Conservation (phyloP, 2,329 filamentous ascomycete genomes). For the Fusarium sambucinum region DNA sequence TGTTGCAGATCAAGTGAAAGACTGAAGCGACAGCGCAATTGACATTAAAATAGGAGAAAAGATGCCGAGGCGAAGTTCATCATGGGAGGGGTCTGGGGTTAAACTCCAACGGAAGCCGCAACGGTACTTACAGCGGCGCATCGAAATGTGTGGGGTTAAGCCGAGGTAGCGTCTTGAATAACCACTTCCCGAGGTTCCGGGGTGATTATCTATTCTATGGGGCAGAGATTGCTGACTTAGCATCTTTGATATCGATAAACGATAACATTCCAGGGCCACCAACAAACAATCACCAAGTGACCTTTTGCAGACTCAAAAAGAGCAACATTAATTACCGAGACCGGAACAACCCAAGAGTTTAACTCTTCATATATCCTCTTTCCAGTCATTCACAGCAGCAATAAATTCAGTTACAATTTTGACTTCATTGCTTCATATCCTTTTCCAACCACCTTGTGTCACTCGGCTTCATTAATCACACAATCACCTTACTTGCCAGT, state of each 20-base stretch:
- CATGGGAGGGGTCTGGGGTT: constrained; percentile 38
- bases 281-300: not conserved
- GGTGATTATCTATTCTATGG: constrained; percentile 23
- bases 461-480: not conserved
- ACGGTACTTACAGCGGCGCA: constrained; percentile 37
- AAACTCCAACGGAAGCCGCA: constrained; percentile 33
- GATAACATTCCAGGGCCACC: not conserved
- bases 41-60: constrained; percentile 36
- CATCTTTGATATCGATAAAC: constrained; percentile 5
- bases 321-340: not conserved
- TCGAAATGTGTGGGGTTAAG: constrained; percentile 46
- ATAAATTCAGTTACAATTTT: no score
- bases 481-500: no score
- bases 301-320: no score
- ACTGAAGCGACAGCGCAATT: constrained; percentile 6
- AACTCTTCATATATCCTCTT: no score
- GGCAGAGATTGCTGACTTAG: constrained; percentile 6
- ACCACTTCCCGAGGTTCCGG: constrained; percentile 41
- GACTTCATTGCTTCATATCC: no score
- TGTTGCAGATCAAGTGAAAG: constrained; percentile 1
- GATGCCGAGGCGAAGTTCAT: constrained; percentile 39
- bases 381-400: not conserved
- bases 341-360: no score
- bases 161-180: constrained; percentile 46
- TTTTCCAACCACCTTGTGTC: not conserved